These are phyloP conservation scores for Tilletiaria anomala DNA, from an alignment of 1,284 basidiomycete species.

Conservation along the genomic window DNA sequence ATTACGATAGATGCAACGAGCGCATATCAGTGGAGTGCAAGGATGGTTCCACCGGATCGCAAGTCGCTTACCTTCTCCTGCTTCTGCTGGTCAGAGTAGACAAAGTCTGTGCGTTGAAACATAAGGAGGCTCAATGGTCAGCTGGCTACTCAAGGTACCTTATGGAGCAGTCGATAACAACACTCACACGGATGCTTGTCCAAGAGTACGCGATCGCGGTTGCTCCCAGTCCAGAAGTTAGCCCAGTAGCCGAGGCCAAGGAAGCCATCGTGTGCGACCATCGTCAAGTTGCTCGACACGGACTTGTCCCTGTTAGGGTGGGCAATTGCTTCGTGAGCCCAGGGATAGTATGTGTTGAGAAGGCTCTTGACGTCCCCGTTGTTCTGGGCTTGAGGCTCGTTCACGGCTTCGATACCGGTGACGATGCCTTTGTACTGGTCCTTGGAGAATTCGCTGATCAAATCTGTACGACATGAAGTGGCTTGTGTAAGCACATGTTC, in stretches of 20 bases:
- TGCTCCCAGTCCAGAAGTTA: constrained; percentile 14
- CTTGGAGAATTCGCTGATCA: constrained; percentile 3
- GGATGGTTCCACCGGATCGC: too few species aligned
- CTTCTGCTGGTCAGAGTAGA: constrained; percentile 19
- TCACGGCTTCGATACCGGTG: constrained; percentile 2
- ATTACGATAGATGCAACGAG: too few species aligned
- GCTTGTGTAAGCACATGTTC: too few species aligned
- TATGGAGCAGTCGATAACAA: too few species aligned
- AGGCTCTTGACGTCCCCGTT: constrained; percentile 1
- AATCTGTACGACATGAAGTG: too few species aligned
- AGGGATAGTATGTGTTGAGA: constrained; percentile 7
- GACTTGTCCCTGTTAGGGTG: constrained; percentile 1
- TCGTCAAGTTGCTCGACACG: neutral
- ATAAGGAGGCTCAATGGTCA: too few species aligned
- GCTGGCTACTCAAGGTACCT: too few species aligned
- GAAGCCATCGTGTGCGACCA: constrained; percentile 9
- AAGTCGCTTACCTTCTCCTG: too few species aligned
- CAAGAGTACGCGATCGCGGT: constrained; percentile 18
- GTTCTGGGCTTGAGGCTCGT: constrained; percentile 2
- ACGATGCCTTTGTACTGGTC: constrained; percentile 5
- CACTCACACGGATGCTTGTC: constrained; percentile 28
- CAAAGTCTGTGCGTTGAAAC: too few species aligned
- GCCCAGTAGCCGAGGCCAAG: constrained; percentile 6
- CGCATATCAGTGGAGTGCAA: too few species aligned
- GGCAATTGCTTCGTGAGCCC: constrained; percentile 3